These are phyloP conservation scores for Craterostigma plantagineum DNA, from an alignment of 257 asterid genomes.

Conservation along the genomic window DNA sequence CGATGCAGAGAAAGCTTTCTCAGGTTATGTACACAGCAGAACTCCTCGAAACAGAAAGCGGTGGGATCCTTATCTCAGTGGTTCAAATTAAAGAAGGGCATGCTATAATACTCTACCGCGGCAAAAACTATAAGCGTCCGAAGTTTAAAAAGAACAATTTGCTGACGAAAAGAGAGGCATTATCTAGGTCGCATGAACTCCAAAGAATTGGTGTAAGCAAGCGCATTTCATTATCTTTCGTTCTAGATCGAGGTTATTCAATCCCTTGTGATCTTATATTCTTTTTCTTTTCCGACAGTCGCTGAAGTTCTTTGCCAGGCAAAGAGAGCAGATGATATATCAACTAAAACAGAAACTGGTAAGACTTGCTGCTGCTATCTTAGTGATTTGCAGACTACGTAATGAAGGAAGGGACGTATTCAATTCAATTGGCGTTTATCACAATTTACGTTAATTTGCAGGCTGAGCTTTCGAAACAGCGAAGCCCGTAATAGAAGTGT, in stretches of 20 bases:
- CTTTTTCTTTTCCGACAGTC: conserved; percentile 27
- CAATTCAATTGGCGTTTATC: not conserved
- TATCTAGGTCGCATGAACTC: conserved; percentile 61
- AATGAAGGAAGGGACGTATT: too few relatives aligned
- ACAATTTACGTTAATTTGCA: conserved; percentile 18
- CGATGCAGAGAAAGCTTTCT: conserved; percentile 60
- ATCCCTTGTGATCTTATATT: conserved; percentile 2
- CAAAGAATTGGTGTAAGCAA: conserved; percentile 90
- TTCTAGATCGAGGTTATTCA: conserved; percentile 1
- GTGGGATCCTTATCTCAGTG: conserved; percentile 53
- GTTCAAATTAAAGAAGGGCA: conserved; percentile 83
- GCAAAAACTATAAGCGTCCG: conserved; percentile 80
- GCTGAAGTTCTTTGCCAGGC: conserved; percentile 59
- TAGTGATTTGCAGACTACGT: too few relatives aligned
- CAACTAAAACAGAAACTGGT: conserved; percentile 50
- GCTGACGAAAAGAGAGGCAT: conserved; percentile 59
- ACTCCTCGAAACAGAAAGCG: conserved; percentile 50
- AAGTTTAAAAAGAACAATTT: conserved; percentile 25
- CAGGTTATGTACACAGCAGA: conserved; percentile 56
- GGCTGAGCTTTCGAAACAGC: conserved; percentile 19
- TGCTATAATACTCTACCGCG: conserved; percentile 77
- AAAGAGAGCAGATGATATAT: conserved; percentile 36
- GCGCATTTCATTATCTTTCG: conserved; percentile 6
- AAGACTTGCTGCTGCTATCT: not conserved
- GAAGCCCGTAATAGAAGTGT: not conserved